Conservation (phyloP, 495 filamentous ascomycete species). For the Penicillium paxilli region DNA sequence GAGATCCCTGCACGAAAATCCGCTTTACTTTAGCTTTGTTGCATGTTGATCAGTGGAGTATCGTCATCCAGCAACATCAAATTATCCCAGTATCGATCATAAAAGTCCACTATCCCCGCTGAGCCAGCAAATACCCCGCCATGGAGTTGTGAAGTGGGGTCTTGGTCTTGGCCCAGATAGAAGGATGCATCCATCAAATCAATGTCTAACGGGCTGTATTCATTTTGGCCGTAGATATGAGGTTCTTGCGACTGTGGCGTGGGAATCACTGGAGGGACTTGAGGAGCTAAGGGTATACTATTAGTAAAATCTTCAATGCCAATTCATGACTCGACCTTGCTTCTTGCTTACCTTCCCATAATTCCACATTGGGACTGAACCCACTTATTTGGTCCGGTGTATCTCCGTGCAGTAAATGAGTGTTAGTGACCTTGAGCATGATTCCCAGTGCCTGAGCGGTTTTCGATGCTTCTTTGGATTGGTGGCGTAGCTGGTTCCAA, state of each 20-base stretch:
- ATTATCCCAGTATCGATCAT: constrained; percentile 13
- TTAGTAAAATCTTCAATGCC: neutral
- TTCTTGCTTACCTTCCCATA: neutral
- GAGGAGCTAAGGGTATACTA: neutral
- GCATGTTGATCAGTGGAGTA: neutral
- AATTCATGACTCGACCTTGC: neutral
- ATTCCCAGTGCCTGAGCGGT: constrained; percentile 16
- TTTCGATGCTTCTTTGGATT: constrained; percentile 18
- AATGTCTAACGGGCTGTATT: constrained; percentile 8
- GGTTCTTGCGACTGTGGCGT: neutral
- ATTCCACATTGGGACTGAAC: neutral
- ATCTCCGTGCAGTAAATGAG: constrained; percentile 8
- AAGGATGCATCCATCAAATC: constrained; percentile 10
- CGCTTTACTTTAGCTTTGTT: neutral
- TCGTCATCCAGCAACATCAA: constrained; percentile 10
- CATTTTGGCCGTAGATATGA: neutral
- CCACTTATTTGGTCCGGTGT: constrained; percentile 3
- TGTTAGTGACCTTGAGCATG: constrained; percentile 21
- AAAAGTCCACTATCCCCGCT: constrained; percentile 4
- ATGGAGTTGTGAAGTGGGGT: neutral
- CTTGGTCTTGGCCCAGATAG: constrained; percentile 10
- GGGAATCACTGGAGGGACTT: neutral
- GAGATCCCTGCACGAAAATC: neutral
- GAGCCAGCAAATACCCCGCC: neutral
- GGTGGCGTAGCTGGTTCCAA: constrained; percentile 13